Evolutionary conservation across 805 yeast species (phyloP).

Genomic region (Candida glaebosa): DNA sequence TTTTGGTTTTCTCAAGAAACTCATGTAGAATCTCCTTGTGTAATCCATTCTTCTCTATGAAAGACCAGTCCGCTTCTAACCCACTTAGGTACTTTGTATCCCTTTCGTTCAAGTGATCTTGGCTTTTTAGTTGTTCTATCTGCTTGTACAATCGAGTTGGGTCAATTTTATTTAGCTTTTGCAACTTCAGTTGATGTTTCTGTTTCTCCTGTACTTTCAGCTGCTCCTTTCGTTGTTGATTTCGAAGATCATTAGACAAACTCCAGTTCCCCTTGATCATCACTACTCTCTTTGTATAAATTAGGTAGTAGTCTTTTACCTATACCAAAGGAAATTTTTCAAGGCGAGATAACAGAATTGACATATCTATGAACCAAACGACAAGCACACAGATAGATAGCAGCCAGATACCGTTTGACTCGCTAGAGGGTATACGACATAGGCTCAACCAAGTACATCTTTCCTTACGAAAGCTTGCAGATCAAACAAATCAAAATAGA

Average conservation of each 20-base stretch:
- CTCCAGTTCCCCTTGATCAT: slow-evolving; percentile 32
- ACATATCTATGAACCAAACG: background rate
- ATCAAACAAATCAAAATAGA: slow-evolving; percentile 33
- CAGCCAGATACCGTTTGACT: slow-evolving; percentile 29
- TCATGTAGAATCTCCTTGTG: slow-evolving; percentile 26
- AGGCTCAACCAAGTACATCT: slow-evolving; percentile 40
- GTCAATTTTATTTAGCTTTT: slow-evolving; percentile 24
- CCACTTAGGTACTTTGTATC: slow-evolving; percentile 19
- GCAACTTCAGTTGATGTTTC: slow-evolving; percentile 25
- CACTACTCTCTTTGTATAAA: background rate
- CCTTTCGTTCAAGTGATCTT: slow-evolving; percentile 11
- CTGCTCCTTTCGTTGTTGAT: slow-evolving; percentile 34
- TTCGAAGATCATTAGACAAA: slow-evolving; percentile 35
- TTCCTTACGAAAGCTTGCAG: slow-evolving; percentile 36
- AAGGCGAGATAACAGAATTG: slow-evolving; percentile 24
- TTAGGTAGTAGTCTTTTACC: background rate
- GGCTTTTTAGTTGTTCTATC: slow-evolving; percentile 25
- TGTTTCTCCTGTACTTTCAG: slow-evolving; percentile 34
- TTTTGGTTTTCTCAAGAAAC: slow-evolving; percentile 16
- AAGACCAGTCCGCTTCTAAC: slow-evolving; percentile 40
- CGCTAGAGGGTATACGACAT: slow-evolving; percentile 39
- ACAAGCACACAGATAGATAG: background rate
- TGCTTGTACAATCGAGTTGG: slow-evolving; percentile 34
- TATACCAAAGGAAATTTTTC: background rate
- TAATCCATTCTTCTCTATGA: slow-evolving; percentile 30